Conservation (phyloP, 2,329 filamentous ascomycete species). For the Talaromyces pinophilus region DNA sequence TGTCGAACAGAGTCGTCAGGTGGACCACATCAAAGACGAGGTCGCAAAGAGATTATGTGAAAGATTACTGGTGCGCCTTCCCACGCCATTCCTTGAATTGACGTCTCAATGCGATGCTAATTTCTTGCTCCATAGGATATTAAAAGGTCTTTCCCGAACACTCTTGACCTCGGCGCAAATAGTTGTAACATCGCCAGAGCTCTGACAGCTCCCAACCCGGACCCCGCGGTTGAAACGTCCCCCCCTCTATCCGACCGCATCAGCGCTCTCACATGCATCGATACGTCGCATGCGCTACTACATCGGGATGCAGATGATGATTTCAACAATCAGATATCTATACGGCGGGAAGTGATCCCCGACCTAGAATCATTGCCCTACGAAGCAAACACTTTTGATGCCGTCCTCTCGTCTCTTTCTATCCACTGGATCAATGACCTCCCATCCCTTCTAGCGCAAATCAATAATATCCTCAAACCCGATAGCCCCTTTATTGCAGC, state of each 20-base stretch:
- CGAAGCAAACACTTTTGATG: conserved; percentile 75
- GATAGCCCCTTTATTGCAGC: conserved; percentile 90
- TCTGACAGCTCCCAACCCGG: conserved; percentile 68
- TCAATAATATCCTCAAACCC: conserved; percentile 84
- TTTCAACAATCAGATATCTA: conserved; percentile 72
- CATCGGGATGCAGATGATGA: conserved; percentile 68
- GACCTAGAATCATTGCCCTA: conserved; percentile 71
- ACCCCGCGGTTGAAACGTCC: conserved; percentile 45
- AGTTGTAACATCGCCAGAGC: conserved; percentile 90
- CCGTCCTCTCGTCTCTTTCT: conserved; percentile 83
- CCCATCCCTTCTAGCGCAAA: conserved; percentile 77
- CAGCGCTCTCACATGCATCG: conserved; percentile 73
- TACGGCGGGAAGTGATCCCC: conserved; percentile 73
- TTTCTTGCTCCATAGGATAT: conserved; percentile 67
- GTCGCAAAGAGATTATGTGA: conserved; percentile 83
- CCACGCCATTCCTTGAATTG: background rate
- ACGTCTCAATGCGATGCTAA: background rate
- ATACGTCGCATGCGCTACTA: conserved; percentile 75
- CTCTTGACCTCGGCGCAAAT: conserved; percentile 92
- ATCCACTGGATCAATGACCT: conserved; percentile 99
- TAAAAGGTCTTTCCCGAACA: conserved; percentile 79
- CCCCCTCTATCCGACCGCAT: conserved; percentile 70
- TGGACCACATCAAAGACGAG: conserved; percentile 93
- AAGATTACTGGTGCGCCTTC: conserved; percentile 65
- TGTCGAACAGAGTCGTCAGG: conserved; percentile 69